Conservation (phyloP, 1,284 basidiomycete species). For the Rhizoctonia solani region DNA sequence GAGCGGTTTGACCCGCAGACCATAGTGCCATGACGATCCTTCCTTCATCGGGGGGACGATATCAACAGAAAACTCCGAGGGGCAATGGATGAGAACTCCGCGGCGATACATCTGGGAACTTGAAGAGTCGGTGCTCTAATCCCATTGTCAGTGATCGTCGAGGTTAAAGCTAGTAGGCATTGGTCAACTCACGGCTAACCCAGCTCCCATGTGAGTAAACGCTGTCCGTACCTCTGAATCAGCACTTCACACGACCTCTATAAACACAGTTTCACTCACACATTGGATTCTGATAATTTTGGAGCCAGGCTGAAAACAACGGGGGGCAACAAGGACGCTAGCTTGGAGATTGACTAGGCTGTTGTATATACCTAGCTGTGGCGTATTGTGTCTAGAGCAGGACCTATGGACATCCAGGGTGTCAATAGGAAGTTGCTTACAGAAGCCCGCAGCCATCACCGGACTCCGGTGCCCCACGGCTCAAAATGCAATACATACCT, state of each 20-base stretch:
- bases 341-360: not conserved
- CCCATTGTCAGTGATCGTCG: slow-evolving; percentile 1
- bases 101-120: slow-evolving; percentile 38
- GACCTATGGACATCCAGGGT: slow-evolving; percentile 9
- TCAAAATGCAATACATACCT: slow-evolving; percentile 14
- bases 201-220: slow-evolving; percentile 31
- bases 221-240: not conserved
- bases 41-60: slow-evolving; percentile 37
- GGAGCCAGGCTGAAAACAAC: not conserved
- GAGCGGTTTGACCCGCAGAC: slow-evolving; percentile 35
- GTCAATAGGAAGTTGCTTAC: slow-evolving; percentile 14
- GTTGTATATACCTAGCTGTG: no score
- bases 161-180: not conserved
- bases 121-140: slow-evolving; percentile 33
- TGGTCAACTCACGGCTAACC: slow-evolving; percentile 29
- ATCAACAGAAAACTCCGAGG: slow-evolving; percentile 37
- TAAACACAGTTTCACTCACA: slow-evolving; percentile 1
- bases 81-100: slow-evolving; percentile 38
- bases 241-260: not conserved
- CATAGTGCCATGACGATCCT: slow-evolving; percentile 38
- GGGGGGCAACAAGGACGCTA: not conserved
- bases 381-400: no score
- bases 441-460: slow-evolving; percentile 10
- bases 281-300: slow-evolving; percentile 1
- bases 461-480: not conserved